phyloP scores from a whole-genome alignment of 2,329 filamentous ascomycete species.

The Fusarium sublunatum region DNA sequence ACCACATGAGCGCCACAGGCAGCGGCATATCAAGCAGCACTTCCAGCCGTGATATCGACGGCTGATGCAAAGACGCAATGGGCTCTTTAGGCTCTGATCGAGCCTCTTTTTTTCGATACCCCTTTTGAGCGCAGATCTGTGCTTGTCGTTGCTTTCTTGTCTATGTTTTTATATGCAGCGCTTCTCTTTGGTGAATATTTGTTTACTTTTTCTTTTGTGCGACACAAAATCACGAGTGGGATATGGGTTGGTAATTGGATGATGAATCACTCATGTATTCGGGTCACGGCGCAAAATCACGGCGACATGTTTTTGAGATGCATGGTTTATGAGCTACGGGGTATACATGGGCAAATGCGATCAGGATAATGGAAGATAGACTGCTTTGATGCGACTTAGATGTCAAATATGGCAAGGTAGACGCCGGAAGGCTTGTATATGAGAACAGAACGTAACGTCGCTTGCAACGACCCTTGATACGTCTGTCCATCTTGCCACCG shows the following conservation, averaged over 20 bases:
- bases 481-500: no score
- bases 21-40: constrained; percentile 44
- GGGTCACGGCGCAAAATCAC: constrained; percentile 33
- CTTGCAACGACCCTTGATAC: neutral
- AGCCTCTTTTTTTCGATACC: constrained; percentile 13
- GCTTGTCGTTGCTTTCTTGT: constrained; percentile 21
- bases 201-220: constrained; percentile 4
- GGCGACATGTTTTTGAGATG: constrained; percentile 8
- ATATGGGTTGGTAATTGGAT: constrained; percentile 23
- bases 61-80: constrained; percentile 10
- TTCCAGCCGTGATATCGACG: constrained; percentile 29
- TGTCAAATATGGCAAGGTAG: constrained; percentile 7
- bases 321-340: constrained; percentile 6
- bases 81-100: constrained; percentile 4
- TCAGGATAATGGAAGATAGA: constrained; percentile 23
- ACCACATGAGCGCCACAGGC: constrained; percentile 54
- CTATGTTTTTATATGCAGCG: constrained; percentile 23
- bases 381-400: constrained; percentile 13
- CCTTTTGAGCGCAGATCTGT: neutral
- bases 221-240: constrained; percentile 29
- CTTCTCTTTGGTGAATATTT: constrained; percentile 6
- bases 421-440: constrained; percentile 14
- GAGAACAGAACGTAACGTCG: constrained; percentile 15
- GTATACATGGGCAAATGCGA: constrained; percentile 11
- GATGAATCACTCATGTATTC: constrained; percentile 28